These are phyloP conservation scores for Hanseniaspora guilliermondii DNA, from an alignment of 805 yeast species.

Conservation along the genomic window DNA sequence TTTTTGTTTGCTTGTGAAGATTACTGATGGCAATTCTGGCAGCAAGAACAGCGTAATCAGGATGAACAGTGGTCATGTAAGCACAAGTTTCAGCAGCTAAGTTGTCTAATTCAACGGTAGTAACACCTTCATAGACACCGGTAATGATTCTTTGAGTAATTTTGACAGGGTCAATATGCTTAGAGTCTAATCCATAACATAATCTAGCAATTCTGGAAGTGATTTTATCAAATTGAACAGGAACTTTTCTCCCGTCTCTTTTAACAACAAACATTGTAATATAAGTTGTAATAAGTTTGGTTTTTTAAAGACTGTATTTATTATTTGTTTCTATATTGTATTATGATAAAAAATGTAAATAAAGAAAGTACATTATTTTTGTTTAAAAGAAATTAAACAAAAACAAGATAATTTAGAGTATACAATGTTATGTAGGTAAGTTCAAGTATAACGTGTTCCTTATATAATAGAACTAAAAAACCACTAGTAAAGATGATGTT, in stretches of 20 bases:
- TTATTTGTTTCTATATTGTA: too few species aligned
- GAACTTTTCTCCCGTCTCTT: slow-evolving; percentile 90
- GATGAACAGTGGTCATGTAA: slow-evolving; percentile 91
- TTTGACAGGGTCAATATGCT: slow-evolving; percentile 87
- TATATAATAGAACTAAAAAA: too few species aligned
- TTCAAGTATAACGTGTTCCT: too few species aligned
- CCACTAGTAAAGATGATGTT: too few species aligned
- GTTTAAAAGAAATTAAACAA: neutral
- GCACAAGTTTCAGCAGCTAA: slow-evolving; percentile 96
- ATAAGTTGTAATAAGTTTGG: neutral
- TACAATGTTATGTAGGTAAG: too few species aligned
- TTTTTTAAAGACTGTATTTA: too few species aligned
- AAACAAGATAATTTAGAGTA: neutral
- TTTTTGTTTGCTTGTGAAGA: slow-evolving; percentile 86
- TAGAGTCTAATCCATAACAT: slow-evolving; percentile 85
- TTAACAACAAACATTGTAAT: slow-evolving; percentile 63
- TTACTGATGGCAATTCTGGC: slow-evolving; percentile 93
- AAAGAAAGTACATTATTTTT: too few species aligned
- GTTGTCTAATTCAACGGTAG: slow-evolving; percentile 74
- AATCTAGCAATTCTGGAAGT: slow-evolving; percentile 89
- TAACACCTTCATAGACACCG: slow-evolving; percentile 95
- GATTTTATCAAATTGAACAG: slow-evolving; percentile 90
- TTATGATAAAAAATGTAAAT: too few species aligned
- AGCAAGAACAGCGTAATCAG: slow-evolving; percentile 91
- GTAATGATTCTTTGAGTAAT: slow-evolving; percentile 91